Percentiles rank a stretch among this genome's conserved stretches.
These are phyloP conservation scores for Apiospora kogelbergensis DNA, from an alignment of 2,329 filamentous ascomycete species.

Conservation along the genomic window DNA sequence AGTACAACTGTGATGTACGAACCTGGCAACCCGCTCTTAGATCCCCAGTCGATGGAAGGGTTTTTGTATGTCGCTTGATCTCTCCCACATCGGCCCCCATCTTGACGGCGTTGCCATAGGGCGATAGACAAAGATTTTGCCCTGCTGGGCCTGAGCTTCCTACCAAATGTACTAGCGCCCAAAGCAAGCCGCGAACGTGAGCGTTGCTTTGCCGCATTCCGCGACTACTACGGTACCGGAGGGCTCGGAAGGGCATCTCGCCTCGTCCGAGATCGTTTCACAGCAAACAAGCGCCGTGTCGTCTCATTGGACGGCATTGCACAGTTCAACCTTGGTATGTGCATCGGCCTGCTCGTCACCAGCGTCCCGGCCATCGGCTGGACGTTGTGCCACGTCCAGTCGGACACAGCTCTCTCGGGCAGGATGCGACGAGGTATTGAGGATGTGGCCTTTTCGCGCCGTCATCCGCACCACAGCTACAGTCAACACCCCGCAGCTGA, in stretches of 20 bases:
- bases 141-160: background rate
- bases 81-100: no score
- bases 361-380: slow-evolving; percentile 6
- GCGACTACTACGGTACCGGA: background rate
- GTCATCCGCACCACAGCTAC: background rate
- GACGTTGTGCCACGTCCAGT: slow-evolving; percentile 7
- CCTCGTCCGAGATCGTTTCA: background rate
- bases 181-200: background rate
- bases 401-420: background rate
- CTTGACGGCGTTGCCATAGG: background rate
- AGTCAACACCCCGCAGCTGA: background rate
- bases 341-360: slow-evolving; percentile 9
- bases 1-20: background rate
- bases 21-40: background rate
- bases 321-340: slow-evolving; percentile 8
- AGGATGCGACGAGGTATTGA: background rate
- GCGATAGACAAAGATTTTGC: background rate
- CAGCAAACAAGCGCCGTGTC: background rate
- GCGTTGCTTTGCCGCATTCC: background rate
- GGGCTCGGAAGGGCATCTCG: background rate
- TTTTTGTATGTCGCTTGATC: background rate
- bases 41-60: background rate
- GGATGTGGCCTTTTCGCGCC: background rate
- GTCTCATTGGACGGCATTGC: background rate
- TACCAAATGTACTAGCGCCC: background rate